Base-by-base conservation (phyloP, 1,284 basidiomycete species). In the Tilletia indica region DNA sequence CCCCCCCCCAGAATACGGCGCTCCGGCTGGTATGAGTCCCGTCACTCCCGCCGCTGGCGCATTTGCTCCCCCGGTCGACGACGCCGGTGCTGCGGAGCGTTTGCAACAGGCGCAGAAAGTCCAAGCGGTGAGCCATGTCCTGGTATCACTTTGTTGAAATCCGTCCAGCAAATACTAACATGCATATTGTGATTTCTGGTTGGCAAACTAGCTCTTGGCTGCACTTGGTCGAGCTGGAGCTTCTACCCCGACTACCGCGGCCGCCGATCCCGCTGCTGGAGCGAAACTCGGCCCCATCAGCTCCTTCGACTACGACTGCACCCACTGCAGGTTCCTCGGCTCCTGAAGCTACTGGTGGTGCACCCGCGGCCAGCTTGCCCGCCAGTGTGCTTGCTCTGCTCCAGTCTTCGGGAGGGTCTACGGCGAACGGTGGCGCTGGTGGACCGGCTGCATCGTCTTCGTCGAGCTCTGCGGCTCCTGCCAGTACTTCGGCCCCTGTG, bases 101-200 rank as follows among this genome's bases (percentile, higher is more conserved):
- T 36, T 64, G 4, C 36, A 38, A 21, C 61, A 64, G 38, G 61
- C 61, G 19, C 61, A 64, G 36, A 64, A 64, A 38, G 61, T 64
- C 11, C 61, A 64, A 64, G 61, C 61, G 61, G 61, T 64, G 34
- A 36, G 61, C 25, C 25, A 31, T 2, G 2, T 31, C 25, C 25
- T 2, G 25, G 25, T 31, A 31, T 31, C 25, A 31, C 25, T 64
- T 34, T 42, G 36, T 31, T 6, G 1, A 4, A 2, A 54, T 54
- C 4, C 8, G 31, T 1, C 9, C 5, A 3, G 5, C 58, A 8
- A 11, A 14, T 36, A 11, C 58, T 21, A 2, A 25, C 16, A 34
- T 63, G 8, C 34, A 1, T 4, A 2, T 5, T 16, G 25, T 63
- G 16, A 63, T 34, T 8, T n/a, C 34, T 12, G 38, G 31, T 6